Conservation (phyloP, 176 grass and related monocot species). For the Bothriochloa decipiens region DNA sequence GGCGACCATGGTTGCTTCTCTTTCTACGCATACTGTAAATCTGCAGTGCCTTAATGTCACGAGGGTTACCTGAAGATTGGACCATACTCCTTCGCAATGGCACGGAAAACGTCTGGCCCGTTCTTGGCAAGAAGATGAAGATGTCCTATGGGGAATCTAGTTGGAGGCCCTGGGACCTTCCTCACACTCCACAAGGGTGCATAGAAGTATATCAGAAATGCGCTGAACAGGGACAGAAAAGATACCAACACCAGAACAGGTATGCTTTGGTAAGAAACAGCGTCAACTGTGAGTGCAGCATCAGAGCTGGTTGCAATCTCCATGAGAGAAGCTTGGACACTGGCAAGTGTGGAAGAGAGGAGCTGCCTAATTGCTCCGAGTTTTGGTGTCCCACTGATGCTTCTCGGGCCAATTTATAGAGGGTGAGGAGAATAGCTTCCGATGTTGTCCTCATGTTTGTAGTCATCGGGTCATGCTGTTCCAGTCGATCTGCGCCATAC, state of each 20-base stretch:
- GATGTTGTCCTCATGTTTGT: not conserved
- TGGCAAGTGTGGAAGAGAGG: conserved; percentile 4
- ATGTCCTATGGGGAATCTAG: conserved; percentile 65
- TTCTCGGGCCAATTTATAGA: conserved; percentile 41
- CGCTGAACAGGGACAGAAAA: conserved; percentile 32
- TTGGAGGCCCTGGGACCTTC: conserved; percentile 78
- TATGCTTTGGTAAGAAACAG: not conserved
- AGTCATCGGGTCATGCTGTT: conserved; percentile 7
- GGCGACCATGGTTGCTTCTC: conserved; percentile 1
- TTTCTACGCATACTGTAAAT: not conserved
- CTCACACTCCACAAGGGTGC: conserved; percentile 74
- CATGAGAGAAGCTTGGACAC: conserved; percentile 40
- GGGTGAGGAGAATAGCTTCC: conserved; percentile 18
- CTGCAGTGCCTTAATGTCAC: not conserved
- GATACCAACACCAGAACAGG: conserved; percentile 9
- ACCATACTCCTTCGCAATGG: conserved; percentile 73
- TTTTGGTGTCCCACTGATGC: conserved; percentile 19
- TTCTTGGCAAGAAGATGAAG: conserved; percentile 69
- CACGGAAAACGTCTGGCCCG: conserved; percentile 70
- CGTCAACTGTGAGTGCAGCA: conserved; percentile 15
- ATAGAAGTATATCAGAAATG: conserved; percentile 75
- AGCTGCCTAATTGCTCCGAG: conserved; percentile 1
- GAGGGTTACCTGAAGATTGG: conserved; percentile 76
- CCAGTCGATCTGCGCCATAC: conserved; percentile 7
- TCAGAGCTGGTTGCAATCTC: conserved; percentile 19